Conservation (phyloP, 192 early-diverging fungal genomes). For the Physocladia obscura region DNA sequence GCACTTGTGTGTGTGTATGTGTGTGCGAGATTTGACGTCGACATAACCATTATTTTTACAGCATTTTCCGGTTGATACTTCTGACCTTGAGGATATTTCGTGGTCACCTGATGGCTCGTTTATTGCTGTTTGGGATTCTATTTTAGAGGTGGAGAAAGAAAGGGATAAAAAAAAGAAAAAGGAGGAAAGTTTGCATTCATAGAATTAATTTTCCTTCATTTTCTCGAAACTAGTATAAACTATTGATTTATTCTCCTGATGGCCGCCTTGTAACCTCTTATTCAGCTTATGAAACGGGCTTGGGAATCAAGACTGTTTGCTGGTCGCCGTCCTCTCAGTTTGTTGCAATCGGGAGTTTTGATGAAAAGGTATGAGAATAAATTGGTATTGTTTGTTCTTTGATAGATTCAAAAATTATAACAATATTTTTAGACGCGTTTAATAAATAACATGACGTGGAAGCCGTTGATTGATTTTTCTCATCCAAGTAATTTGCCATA, state of each 20-base stretch:
- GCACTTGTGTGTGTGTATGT: neutral
- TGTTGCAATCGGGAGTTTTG: conserved; percentile 82
- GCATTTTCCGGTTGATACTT: conserved; percentile 69
- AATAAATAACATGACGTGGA: conserved; percentile 72
- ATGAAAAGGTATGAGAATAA: conserved; percentile 63
- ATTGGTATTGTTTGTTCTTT: neutral
- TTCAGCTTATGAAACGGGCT: conserved; percentile 55
- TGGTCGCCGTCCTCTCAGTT: conserved; percentile 80
- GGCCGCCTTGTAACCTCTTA: conserved; percentile 51
- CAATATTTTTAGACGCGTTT: conserved; percentile 54
- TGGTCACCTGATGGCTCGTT: conserved; percentile 86
- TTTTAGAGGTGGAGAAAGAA: conserved; percentile 51
- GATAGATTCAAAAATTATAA: conserved; percentile 1
- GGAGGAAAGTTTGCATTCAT: too few species aligned
- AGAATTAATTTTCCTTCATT: neutral
- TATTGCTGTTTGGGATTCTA: conserved; percentile 74
- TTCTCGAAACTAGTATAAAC: conserved; percentile 57
- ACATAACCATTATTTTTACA: conserved; percentile 25
- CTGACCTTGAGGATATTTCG: conserved; percentile 69
- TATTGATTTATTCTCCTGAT: conserved; percentile 70
- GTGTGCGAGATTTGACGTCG: neutral
- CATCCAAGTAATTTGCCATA: conserved; percentile 46
- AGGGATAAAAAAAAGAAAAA: too few species aligned
- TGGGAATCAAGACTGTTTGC: conserved; percentile 72
- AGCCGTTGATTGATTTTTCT: conserved; percentile 59